These are phyloP conservation scores for Lepidium africanum DNA, from an alignment of 345 rosid species.

Conservation along the genomic window DNA sequence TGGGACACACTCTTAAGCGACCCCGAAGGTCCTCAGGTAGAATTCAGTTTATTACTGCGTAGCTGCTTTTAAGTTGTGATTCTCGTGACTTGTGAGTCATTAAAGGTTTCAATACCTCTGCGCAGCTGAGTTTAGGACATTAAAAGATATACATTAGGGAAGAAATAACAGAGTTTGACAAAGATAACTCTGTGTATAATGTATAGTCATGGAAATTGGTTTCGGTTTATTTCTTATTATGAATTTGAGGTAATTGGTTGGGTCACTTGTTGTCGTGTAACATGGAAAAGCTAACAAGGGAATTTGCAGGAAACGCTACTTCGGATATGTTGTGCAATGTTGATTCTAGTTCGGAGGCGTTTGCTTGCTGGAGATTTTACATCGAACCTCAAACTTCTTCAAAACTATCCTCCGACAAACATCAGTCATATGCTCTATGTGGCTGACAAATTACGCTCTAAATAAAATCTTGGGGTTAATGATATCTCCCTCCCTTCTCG, in stretches of 20 bases:
- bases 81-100: not conserved
- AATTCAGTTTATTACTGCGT: not conserved
- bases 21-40: slow-evolving; percentile 91
- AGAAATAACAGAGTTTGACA: not conserved
- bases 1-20: slow-evolving; percentile 97
- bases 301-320: slow-evolving; percentile 23
- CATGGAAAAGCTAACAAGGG: not conserved
- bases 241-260: not conserved
- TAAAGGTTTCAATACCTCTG: not conserved
- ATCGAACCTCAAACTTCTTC: slow-evolving; percentile 73
- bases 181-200: not conserved
- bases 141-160: not conserved
- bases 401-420: slow-evolving; percentile 73
- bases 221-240: not conserved
- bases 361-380: slow-evolving; percentile 65
- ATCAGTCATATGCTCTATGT: slow-evolving; percentile 45
- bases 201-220: not conserved
- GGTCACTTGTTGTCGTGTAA: not conserved
- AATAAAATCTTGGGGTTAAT: slow-evolving; percentile 3
- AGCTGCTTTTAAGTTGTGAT: not conserved
- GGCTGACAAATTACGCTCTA: slow-evolving; percentile 27
- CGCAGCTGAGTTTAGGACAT: not conserved
- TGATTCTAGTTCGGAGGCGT: slow-evolving; percentile 42
- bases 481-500: not conserved
- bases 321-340: slow-evolving; percentile 29